Evolutionary conservation across 371 early-diverging fungal species (phyloP).

Genomic region (Haplosporangium sp.): DNA sequence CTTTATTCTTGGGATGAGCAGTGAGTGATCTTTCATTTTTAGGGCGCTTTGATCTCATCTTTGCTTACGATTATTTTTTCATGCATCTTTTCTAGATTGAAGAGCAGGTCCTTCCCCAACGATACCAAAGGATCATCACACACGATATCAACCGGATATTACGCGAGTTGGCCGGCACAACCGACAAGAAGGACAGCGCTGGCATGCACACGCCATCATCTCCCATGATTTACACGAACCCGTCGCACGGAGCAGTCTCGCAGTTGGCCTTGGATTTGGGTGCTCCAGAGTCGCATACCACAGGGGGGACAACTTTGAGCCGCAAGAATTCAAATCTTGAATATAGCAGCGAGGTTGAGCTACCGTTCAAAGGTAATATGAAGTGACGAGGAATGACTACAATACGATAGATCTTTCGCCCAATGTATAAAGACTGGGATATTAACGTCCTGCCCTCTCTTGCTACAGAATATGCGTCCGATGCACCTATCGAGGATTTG

Average conservation of each 20-base stretch:
- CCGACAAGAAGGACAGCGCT: constrained; percentile 61
- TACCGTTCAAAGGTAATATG: constrained; percentile 37
- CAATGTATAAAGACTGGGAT: neutral
- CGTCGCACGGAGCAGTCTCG: constrained; percentile 16
- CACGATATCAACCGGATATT: constrained; percentile 88
- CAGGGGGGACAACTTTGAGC: constrained; percentile 13
- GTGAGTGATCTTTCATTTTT: no score
- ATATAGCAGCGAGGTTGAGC: constrained; percentile 55
- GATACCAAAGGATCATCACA: constrained; percentile 82
- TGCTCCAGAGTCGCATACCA: constrained; percentile 21
- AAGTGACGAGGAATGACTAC: neutral
- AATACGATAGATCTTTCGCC: neutral
- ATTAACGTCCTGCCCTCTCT: neutral
- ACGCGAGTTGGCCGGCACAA: constrained; percentile 70
- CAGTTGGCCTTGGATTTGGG: constrained; percentile 28
- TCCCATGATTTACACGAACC: constrained; percentile 26
- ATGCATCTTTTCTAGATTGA: constrained; percentile 65
- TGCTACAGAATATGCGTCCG: constrained; percentile 65
- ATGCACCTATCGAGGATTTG: constrained; percentile 73
- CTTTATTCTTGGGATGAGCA: neutral
- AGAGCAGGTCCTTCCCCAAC: constrained; percentile 79
- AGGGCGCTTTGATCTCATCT: neutral
- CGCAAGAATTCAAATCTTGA: constrained; percentile 42
- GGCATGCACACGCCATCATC: constrained; percentile 31
- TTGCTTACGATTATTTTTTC: no score